A percentile compares a stretch with the other conserved stretches of the same genome.
These are phyloP conservation scores for Scutellaria barbata DNA, from an alignment of 257 asterid genomes.

Conservation along the genomic window DNA sequence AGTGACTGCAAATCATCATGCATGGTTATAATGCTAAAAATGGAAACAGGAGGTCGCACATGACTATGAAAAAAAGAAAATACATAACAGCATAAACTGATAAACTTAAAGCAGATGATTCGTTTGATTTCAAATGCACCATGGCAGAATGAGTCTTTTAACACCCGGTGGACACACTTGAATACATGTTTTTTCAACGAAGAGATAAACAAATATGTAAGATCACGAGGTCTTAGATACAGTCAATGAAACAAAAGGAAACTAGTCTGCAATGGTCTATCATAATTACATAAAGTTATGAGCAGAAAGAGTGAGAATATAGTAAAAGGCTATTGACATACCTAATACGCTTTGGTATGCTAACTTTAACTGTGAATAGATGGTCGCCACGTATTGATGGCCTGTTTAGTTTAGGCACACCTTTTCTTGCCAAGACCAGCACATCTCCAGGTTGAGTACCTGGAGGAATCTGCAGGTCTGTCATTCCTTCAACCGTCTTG, in stretches of 20 bases:
- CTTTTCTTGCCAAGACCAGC: slow-evolving; percentile 94
- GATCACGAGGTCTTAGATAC: background rate
- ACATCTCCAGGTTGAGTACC: slow-evolving; percentile 99
- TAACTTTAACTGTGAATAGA: slow-evolving; percentile 82
- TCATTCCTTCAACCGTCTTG: slow-evolving; percentile 91
- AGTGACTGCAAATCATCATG: background rate
- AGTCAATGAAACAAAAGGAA: background rate
- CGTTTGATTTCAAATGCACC: slow-evolving; percentile 6
- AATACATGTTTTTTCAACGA: slow-evolving; percentile 1
- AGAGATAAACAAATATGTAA: slow-evolving; percentile 13
- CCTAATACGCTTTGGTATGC: slow-evolving; percentile 93
- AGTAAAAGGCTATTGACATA: slow-evolving; percentile 35
- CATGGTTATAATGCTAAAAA: background rate
- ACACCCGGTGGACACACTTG: slow-evolving; percentile 17
- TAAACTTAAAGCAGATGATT: slow-evolving; percentile 2
- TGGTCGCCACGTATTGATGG: slow-evolving; percentile 99
- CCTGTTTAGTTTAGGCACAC: slow-evolving; percentile 92
- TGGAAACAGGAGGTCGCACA: background rate
- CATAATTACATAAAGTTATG: slow-evolving; percentile 27
- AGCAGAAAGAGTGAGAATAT: slow-evolving; percentile 23
- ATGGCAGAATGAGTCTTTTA: background rate
- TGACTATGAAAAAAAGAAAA: slow-evolving; percentile 5
- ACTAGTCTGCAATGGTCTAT: background rate
- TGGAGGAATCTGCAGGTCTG: slow-evolving; percentile 92
- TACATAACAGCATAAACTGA: background rate